Evolutionary conservation across 768 basidiomycete genomes (phyloP), one percentile per base, ranked within the genome.

Genomic region (Termitomyces sp.): DNA sequence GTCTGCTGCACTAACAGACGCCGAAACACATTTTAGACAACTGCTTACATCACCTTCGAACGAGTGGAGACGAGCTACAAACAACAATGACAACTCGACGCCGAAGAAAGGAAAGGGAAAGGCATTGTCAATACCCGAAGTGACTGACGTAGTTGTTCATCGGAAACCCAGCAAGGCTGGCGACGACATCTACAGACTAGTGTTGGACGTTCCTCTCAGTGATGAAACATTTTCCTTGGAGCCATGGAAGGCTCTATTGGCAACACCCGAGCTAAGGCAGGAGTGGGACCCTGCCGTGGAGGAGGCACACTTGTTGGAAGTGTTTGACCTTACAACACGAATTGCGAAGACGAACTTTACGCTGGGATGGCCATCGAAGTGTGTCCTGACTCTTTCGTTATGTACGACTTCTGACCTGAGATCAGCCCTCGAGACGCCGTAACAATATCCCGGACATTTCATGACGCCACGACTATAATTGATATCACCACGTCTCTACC

Each of bases 301-400:
- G 65, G 84, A 86, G 50, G 87, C 94, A 0, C 85, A 86, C 65
- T 75, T 94, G 15, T 76, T 98, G 45, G 95, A 98, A 74, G 80
- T 92, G 75, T 84, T 96, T 60, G 96, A 97, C 73, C 85, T 86
- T 45, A 83, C 83, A 63, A 96, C 94, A 8, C 79, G 94, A 62
- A 89, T 99, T 69, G 83, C 84, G 25, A 94, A 92, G 77, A 97
- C 94, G 0, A 92, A 94, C 64, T 98, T 93, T 71, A 87, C 88
- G 7, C 75, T 99, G 10, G 96, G 96, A 1, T 99, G 96, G 96
- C 96, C 96, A 60, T 95, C 94, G 60, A 95, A 89, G 95, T 96
- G 70, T 69, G 93, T 82, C 46, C 29, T 38, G 47, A 5, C 63
- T 25, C 63, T 42, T 15, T 29, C 17, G 56, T 29, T 43, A 31